Evolutionary conservation across 176 grass and related monocot genomes (phyloP).

Genomic region (Melocanna baccifera): DNA sequence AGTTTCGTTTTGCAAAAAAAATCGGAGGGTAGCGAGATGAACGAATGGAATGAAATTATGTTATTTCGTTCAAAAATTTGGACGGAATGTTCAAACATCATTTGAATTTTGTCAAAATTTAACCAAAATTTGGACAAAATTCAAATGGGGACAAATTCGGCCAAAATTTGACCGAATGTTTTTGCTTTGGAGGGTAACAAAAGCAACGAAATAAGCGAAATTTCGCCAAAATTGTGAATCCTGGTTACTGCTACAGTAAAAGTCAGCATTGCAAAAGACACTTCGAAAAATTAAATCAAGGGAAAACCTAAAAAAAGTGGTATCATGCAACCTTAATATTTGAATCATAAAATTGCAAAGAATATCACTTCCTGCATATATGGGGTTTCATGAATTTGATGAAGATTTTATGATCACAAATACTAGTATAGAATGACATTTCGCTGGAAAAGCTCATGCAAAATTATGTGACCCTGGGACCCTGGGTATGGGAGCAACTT

Average conservation of each 20-base stretch:
- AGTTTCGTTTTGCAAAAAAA: too few relatives aligned
- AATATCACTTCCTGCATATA: not conserved
- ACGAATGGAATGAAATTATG: too few relatives aligned
- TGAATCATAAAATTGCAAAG: not conserved
- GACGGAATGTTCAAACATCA: too few relatives aligned
- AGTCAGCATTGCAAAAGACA: not conserved
- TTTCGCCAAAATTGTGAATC: too few relatives aligned
- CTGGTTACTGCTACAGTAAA: not conserved
- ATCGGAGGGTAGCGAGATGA: too few relatives aligned
- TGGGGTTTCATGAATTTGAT: not conserved
- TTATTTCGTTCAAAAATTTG: too few relatives aligned
- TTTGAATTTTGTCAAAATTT: too few relatives aligned
- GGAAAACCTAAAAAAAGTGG: not conserved
- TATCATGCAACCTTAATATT: not conserved
- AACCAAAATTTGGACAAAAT: too few relatives aligned
- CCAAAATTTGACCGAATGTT: too few relatives aligned
- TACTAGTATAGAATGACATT: not conserved
- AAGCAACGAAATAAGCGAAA: too few relatives aligned
- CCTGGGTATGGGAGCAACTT: not conserved
- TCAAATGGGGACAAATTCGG: too few relatives aligned
- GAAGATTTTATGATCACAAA: not conserved
- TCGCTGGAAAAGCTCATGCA: not conserved
- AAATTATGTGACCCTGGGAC: not conserved
- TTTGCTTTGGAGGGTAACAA: too few relatives aligned
- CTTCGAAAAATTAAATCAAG: not conserved